phyloP scores from a whole-genome alignment of 2,329 filamentous ascomycete species.

The Fusarium sp. region DNA sequence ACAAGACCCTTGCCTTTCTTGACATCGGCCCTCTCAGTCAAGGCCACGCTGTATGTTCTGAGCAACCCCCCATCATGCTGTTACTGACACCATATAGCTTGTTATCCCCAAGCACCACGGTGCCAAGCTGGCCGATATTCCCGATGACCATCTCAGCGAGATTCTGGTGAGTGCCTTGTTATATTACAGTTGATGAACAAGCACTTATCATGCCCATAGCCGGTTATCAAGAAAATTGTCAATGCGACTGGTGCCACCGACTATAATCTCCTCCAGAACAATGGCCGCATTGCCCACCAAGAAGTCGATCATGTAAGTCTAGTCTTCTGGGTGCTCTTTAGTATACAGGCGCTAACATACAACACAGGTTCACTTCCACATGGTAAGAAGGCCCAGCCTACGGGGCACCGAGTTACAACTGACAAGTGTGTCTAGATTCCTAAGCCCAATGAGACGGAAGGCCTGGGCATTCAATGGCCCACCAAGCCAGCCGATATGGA shows the following conservation, averaged over 20 bases:
- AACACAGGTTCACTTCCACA: constrained; percentile 87
- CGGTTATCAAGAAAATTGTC: constrained; percentile 83
- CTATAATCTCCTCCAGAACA: constrained; percentile 98
- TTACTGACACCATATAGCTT: constrained; percentile 69
- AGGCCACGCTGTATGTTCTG: constrained; percentile 83
- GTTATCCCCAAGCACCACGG: constrained; percentile 97
- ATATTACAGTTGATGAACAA: not conserved
- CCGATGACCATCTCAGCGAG: constrained; percentile 87
- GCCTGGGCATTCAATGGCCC: constrained; percentile 85
- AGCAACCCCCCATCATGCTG: not conserved
- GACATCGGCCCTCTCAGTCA: constrained; percentile 92
- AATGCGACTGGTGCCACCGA: constrained; percentile 79
- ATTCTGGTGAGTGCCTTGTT: constrained; percentile 72
- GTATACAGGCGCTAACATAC: constrained; percentile 10
- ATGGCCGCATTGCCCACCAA: constrained; percentile 91
- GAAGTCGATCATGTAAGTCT: constrained; percentile 86
- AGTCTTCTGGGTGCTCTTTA: not conserved
- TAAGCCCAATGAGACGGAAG: constrained; percentile 87
- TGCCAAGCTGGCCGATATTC: constrained; percentile 90
- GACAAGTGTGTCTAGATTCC: constrained; percentile 75
- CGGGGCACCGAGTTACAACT: not conserved
- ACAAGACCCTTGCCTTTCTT: constrained; percentile 94
- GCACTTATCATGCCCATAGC: constrained; percentile 47
- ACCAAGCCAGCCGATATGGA: constrained; percentile 82
- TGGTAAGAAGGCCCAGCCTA: constrained; percentile 66